Base-by-base conservation (phyloP, 139 green algal species). In the Chlorella sp. region DNA sequence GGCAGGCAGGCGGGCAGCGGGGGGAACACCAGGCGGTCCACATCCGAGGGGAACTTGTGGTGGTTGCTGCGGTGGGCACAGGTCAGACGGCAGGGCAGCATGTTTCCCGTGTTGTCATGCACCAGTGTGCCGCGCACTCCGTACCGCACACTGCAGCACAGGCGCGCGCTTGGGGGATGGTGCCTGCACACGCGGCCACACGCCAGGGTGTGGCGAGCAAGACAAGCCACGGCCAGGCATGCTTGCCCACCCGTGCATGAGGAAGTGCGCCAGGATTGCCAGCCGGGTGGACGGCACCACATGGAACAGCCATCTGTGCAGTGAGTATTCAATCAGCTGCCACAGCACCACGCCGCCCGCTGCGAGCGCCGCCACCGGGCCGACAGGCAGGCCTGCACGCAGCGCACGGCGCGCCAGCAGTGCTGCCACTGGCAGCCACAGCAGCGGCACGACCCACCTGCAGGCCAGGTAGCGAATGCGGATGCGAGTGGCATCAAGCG, bases 231-330 rank as follows among this genome's bases (percentile, higher is more conserved):
- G 9, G 68, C 9, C 11, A 55, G 2, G 68, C 44, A 51, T 51
- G 44, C 44, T 9, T 55, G 25, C 71, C 5, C 92, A 96, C 44
- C 97, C 97, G 68, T 99, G 97, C 64, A 99, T 94, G 0, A 98
- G 82, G 81, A 98, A 99, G 85, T 99, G 97, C 1, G 97, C 65
- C 2, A 92, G 95, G 86, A 98, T 98, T 80, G 79, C 87, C 34
- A 23, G 56, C 2, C 47, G 64, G 55, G 68, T 87, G 28, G 71
- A 83, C 4, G 92, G 80, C 12, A 86, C 28, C 4, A 86, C 86
- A 80, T 99, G 97, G 89, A 99, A 99, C 0, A 98, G 62, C 80
- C 96, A 99, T 18, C 97, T 91, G 39, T 99, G 97, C 30, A 99
- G 90, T 38, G 64, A 69, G 87, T 99, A 99, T 88, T 99, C 97